Evolutionary conservation across 371 early-diverging fungal species (phyloP), one percentile per base, ranked within the genome.

Genomic region (Cladochytrium tenue): DNA sequence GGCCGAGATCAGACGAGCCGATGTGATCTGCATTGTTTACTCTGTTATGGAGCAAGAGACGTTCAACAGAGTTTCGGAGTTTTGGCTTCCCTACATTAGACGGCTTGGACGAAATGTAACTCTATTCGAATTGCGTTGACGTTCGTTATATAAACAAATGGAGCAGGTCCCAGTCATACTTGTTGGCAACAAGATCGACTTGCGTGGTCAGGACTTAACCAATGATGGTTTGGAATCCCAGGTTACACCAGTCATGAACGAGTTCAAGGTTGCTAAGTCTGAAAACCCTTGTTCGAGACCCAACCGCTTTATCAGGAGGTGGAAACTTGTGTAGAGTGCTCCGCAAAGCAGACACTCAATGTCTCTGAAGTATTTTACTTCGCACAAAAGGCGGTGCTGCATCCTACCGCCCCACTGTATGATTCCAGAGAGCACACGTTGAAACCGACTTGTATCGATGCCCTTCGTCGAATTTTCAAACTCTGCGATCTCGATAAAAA

Each of bases 361-460:
- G 94, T 96, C 2, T 90, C 95, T 0, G 98, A 98, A 78, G 93
- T 97, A n/a, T 98, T 98, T 66, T 98, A 96, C 79, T 96, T 97
- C 84, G 96, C 96, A 1, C 96, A 95, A 82, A 95, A 96, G 76
- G 96, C 97, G 1, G 97, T 98, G 13, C 79, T 97, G 31, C 94
- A 98, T 69, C 98, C 98, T 3, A 95, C 95, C 2, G 92, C 94
- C 2, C 96, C 96, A 17, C 81, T 98, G 23, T 98, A 95, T 64
- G 96, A n/a, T 79, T 91, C 94, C 3, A 80, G 92, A 59, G 93
- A 92, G 67, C 95, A 95, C 73, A 75, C 75, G 5, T 77, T 98
- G 52, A 96, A 95, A 71, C 92, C 91, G 0, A 90, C 88, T 27
- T 95, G 96, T 72, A 83, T 91, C 5, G 92, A 93, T 56, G 98